Evolutionary conservation across 1,284 basidiomycete genomes (phyloP).

Genomic region (Melanopsichium pennsylvanicum): DNA sequence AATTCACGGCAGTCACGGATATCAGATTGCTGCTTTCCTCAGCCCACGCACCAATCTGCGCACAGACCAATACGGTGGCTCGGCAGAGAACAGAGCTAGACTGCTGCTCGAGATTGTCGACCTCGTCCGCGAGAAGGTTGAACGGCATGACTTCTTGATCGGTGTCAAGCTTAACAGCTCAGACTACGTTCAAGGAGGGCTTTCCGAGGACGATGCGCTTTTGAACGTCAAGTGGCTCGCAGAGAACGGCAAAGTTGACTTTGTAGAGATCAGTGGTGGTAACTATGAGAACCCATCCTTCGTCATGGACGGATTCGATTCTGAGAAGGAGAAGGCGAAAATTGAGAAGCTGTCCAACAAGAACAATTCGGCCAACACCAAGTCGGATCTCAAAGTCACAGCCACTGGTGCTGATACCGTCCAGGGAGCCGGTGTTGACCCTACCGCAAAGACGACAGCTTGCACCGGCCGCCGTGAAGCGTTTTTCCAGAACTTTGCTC

Average conservation of each 20-base stretch:
- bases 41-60: slow-evolving; percentile 78
- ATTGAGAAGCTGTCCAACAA: slow-evolving; percentile 32
- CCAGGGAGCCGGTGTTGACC: slow-evolving; percentile 30
- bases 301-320: slow-evolving; percentile 63
- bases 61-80: slow-evolving; percentile 72
- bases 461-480: slow-evolving; percentile 68
- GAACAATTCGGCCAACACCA: slow-evolving; percentile 3
- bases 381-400: slow-evolving; percentile 12
- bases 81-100: slow-evolving; percentile 65
- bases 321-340: slow-evolving; percentile 50
- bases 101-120: slow-evolving; percentile 75
- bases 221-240: slow-evolving; percentile 75
- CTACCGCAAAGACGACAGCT: slow-evolving; percentile 20
- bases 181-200: slow-evolving; percentile 75
- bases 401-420: slow-evolving; percentile 10
- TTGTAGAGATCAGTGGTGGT: slow-evolving; percentile 86
- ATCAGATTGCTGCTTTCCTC: slow-evolving; percentile 84
- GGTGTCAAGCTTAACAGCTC: slow-evolving; percentile 84
- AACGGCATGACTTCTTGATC: slow-evolving; percentile 74
- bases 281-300: slow-evolving; percentile 79
- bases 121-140: slow-evolving; percentile 72
- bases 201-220: slow-evolving; percentile 71
- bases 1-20: slow-evolving; percentile 85
- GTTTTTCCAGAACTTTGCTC: slow-evolving; percentile 67
- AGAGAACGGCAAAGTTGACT: slow-evolving; percentile 75